Evolutionary conservation across 2,329 filamentous ascomycete genomes (phyloP).

Genomic region (Colletotrichum sidae): DNA sequence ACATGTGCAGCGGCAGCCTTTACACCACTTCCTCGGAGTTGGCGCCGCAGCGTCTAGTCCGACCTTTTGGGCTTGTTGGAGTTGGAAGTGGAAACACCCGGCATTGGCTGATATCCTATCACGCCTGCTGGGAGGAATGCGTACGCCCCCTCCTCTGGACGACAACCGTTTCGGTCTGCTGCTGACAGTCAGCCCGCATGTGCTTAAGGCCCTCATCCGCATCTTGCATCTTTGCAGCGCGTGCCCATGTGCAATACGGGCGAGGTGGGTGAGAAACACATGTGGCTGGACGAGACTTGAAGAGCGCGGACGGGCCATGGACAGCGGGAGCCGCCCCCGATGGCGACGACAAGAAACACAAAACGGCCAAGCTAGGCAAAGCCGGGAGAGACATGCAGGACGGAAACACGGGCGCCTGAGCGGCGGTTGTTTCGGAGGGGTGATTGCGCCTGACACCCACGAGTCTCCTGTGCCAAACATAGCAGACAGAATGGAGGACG

Average conservation of each 20-base stretch:
- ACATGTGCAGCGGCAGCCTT: conserved; percentile 29
- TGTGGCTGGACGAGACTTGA: too few relatives aligned
- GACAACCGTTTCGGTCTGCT: conserved; percentile 15
- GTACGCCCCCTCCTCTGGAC: conserved; percentile 10
- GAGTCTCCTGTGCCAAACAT: conserved; percentile 19
- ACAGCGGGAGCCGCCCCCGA: background rate
- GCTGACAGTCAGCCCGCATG: conserved; percentile 28
- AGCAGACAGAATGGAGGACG: conserved; percentile 16
- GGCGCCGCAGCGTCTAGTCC: conserved; percentile 4
- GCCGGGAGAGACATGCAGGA: conserved; percentile 24
- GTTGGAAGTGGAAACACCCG: conserved; percentile 10
- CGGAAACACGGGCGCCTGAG: conserved; percentile 35
- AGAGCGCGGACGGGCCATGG: conserved; percentile 5
- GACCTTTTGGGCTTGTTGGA: background rate
- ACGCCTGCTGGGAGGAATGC: conserved; percentile 32
- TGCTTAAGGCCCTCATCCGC: background rate
- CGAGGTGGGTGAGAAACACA: background rate
- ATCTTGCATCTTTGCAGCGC: conserved; percentile 4
- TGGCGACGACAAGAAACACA: conserved; percentile 11
- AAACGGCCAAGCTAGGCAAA: conserved; percentile 18
- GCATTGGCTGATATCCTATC: conserved; percentile 28
- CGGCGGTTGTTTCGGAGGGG: conserved; percentile 32
- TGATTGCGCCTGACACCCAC: conserved; percentile 28
- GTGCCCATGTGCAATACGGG: conserved; percentile 1
- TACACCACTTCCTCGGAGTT: too few relatives aligned